These are phyloP conservation scores for Sporothrix brasiliensis DNA, from an alignment of 2,329 filamentous ascomycete species.

Conservation along the genomic window DNA sequence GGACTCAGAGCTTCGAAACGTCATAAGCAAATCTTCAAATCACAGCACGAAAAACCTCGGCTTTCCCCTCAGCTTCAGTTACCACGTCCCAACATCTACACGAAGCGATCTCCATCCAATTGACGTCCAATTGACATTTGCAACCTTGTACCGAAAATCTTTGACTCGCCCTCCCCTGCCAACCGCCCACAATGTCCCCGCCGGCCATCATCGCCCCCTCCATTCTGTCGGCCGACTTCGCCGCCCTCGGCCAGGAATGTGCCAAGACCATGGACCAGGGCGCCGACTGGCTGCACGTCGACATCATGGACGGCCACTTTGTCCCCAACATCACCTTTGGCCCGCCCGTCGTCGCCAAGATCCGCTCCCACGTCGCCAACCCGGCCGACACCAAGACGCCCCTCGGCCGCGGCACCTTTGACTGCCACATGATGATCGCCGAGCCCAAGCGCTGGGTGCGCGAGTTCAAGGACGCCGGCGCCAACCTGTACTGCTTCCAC, in stretches of 20 bases:
- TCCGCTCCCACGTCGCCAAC: constrained; percentile 79
- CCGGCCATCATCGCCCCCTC: constrained; percentile 94
- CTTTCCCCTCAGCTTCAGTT: neutral
- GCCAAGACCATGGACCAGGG: constrained; percentile 80
- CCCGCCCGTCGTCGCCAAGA: constrained; percentile 91
- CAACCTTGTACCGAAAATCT: neutral
- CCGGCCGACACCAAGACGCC: constrained; percentile 53
- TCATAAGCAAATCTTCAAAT: neutral
- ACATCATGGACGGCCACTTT: constrained; percentile 97
- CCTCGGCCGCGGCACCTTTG: constrained; percentile 86
- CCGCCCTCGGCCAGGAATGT: constrained; percentile 82
- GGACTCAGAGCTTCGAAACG: constrained; percentile 10
- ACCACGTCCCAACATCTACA: neutral
- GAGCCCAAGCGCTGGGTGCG: constrained; percentile 99
- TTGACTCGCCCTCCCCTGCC: neutral
- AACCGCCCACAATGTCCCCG: constrained; percentile 67
- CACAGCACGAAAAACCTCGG: neutral
- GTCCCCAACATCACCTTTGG: constrained; percentile 99
- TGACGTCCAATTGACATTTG: neutral
- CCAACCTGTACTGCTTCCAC: constrained; percentile 99
- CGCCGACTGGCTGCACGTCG: constrained; percentile 91
- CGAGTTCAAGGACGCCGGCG: constrained; percentile 90
- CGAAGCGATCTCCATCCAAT: neutral
- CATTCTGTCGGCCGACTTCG: constrained; percentile 98
- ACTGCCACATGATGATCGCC: constrained; percentile 99